Evolutionary conservation across 345 rosid species (phyloP).

Genomic region (Melaleuca alternifolia): DNA sequence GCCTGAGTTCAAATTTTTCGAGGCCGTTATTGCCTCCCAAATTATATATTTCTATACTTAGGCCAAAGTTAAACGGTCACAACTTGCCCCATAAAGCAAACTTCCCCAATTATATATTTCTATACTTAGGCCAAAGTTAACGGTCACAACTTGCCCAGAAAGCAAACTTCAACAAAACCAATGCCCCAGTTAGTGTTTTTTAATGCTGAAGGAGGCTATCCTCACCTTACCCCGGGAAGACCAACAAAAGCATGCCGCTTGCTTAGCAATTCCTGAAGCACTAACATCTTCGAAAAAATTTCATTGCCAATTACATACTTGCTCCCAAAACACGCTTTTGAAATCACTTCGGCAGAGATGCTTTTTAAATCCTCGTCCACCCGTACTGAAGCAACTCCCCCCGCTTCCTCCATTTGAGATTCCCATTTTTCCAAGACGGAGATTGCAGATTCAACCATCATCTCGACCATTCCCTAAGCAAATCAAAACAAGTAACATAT

Average conservation of each 20-base stretch:
- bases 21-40: too few species aligned
- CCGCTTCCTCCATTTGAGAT: not conserved
- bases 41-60: too few species aligned
- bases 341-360: slow-evolving; percentile 18
- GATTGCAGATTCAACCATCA: slow-evolving; percentile 11
- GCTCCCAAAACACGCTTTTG: slow-evolving; percentile 22
- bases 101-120: too few species aligned
- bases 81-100: too few species aligned
- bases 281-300: slow-evolving; percentile 8
- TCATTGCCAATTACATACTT: slow-evolving; percentile 6
- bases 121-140: too few species aligned
- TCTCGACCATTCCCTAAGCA: slow-evolving; percentile 7
- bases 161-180: not conserved
- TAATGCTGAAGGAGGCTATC: not conserved
- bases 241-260: not conserved
- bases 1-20: too few species aligned
- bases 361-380: slow-evolving; percentile 3
- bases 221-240: not conserved
- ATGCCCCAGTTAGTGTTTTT: not conserved
- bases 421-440: slow-evolving; percentile 2
- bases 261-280: not conserved
- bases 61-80: too few species aligned
- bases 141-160: not conserved
- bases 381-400: slow-evolving; percentile 3
- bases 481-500: not conserved